Percentiles rank a stretch among this genome's conserved stretches.
Conservation (phyloP, 1,284 basidiomycete genomes). For the Rugosomyces carneus region DNA sequence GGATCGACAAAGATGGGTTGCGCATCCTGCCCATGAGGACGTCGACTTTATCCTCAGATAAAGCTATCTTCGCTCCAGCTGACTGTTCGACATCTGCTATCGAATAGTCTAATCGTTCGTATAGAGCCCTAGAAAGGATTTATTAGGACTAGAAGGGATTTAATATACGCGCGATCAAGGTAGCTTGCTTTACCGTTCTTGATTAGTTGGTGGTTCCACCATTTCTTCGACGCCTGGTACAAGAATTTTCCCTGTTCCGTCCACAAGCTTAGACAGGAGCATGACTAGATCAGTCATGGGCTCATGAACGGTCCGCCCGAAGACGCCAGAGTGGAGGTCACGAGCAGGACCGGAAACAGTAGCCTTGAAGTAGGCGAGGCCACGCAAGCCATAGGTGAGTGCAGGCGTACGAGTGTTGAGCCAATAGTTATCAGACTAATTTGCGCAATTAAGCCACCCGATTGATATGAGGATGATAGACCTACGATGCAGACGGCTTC, state of each 20-base stretch:
- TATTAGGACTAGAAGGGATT: background rate
- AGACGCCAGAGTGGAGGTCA: conserved; percentile 91
- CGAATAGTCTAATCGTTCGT: conserved; percentile 73
- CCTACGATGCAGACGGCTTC: conserved; percentile 94
- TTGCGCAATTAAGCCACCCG: background rate
- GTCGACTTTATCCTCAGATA: conserved; percentile 78
- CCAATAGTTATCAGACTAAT: conserved; percentile 85
- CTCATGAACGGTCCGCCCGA: conserved; percentile 86
- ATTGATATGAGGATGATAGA: background rate
- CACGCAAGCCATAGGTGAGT: conserved; percentile 78
- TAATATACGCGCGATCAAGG: background rate
- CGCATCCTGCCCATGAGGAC: conserved; percentile 90
- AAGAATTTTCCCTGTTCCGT: conserved; percentile 78
- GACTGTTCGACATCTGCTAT: conserved; percentile 75
- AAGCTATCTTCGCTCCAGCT: conserved; percentile 72
- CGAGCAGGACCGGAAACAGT: conserved; percentile 79
- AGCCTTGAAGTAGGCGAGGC: conserved; percentile 86
- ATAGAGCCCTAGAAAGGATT: conserved; percentile 42
- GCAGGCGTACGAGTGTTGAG: conserved; percentile 73
- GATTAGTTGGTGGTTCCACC: conserved; percentile 70
- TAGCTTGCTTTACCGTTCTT: conserved; percentile 56
- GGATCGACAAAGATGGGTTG: conserved; percentile 84
- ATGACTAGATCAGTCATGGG: conserved; percentile 79
- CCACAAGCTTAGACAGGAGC: conserved; percentile 86
- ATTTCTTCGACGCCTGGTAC: conserved; percentile 91